Conservation (phyloP, 768 basidiomycete species). For the Termitomyces sp. region DNA sequence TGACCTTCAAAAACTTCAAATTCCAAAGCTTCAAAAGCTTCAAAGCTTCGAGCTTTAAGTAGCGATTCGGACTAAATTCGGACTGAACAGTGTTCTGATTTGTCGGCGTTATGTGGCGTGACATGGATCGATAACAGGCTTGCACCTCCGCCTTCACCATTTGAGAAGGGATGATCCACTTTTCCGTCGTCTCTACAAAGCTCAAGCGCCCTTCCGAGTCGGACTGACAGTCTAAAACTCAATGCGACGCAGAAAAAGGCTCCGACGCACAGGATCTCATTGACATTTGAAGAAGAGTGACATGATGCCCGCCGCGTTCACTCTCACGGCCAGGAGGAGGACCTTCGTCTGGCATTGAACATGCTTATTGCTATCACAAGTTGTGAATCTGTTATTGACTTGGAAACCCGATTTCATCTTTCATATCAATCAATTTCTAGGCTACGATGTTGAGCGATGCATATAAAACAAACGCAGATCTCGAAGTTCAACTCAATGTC, state of each 20-base stretch:
- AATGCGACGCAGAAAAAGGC: too few relatives aligned
- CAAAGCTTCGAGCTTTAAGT: too few relatives aligned
- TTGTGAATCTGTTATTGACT: constrained; percentile 39
- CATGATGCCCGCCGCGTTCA: constrained; percentile 66
- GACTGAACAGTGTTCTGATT: too few relatives aligned
- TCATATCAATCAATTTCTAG: too few relatives aligned
- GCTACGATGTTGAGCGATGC: constrained; percentile 66
- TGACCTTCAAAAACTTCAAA: too few relatives aligned
- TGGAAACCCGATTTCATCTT: neutral
- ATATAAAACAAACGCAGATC: constrained; percentile 67
- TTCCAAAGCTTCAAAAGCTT: too few relatives aligned
- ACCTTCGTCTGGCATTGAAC: constrained; percentile 65
- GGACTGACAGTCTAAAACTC: too few relatives aligned
- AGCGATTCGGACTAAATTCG: too few relatives aligned
- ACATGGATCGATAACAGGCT: neutral
- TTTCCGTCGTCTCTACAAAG: constrained; percentile 21
- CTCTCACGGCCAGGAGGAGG: constrained; percentile 74
- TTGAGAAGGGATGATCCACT: constrained; percentile 19
- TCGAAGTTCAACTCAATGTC: constrained; percentile 81
- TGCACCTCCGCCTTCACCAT: too few relatives aligned
- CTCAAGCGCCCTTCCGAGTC: too few relatives aligned
- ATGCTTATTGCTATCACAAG: constrained; percentile 60
- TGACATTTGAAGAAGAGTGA: constrained; percentile 65
- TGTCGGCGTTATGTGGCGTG: neutral
- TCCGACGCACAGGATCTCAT: too few relatives aligned